A percentile compares a stretch with the other conserved stretches of the same genome.
These are phyloP conservation scores for Acer yangbiense DNA, from an alignment of 345 rosid genomes.

Conservation along the genomic window DNA sequence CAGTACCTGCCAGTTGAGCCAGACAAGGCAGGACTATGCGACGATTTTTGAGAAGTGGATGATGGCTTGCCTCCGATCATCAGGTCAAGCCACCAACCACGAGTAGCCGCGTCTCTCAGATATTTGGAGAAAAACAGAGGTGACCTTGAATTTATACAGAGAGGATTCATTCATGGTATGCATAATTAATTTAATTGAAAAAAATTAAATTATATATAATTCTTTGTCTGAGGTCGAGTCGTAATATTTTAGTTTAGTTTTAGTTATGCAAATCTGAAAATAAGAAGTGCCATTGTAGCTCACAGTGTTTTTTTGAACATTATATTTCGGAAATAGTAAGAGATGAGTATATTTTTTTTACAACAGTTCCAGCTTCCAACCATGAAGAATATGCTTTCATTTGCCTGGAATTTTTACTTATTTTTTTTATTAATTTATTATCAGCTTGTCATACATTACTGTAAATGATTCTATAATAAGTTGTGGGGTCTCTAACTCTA, in stretches of 20 bases:
- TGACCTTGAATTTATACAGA: neutral
- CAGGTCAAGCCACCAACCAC: neutral
- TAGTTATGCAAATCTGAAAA: neutral
- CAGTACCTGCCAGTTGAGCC: neutral
- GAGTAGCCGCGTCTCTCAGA: neutral
- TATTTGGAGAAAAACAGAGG: constrained; percentile 1
- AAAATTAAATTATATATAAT: constrained; percentile 2
- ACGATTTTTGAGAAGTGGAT: neutral
- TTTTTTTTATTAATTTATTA: too few relatives aligned
- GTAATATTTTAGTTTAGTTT: neutral
- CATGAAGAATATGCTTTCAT: neutral
- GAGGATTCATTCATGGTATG: constrained; percentile 1
- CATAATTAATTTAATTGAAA: neutral
- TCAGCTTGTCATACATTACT: too few relatives aligned
- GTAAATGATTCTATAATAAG: too few relatives aligned
- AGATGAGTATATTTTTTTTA: neutral
- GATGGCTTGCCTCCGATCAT: neutral
- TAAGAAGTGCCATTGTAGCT: neutral
- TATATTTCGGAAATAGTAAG: neutral
- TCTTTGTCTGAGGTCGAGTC: constrained; percentile 3
- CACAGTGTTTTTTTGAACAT: neutral
- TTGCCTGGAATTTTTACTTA: neutral
- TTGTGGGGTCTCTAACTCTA: too few relatives aligned
- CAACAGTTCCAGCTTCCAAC: neutral
- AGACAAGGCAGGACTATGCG: neutral